These are phyloP conservation scores for Aureobasidium melanogenum DNA, from an alignment of 2,329 filamentous ascomycete genomes.

Conservation along the genomic window DNA sequence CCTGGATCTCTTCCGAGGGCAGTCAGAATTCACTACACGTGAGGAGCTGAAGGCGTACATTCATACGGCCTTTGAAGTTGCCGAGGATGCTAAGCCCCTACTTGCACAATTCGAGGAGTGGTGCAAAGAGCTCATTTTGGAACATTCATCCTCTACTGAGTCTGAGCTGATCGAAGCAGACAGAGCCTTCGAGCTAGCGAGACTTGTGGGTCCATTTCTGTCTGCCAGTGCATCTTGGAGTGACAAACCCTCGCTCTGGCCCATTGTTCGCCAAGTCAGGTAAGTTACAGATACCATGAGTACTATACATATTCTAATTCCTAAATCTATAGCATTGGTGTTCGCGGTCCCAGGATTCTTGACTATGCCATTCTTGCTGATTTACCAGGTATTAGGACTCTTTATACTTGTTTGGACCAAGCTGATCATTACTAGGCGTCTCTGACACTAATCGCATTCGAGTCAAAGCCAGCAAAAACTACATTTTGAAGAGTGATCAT, in stretches of 20 bases:
- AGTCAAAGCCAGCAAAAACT: constrained; percentile 14
- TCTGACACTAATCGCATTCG: constrained; percentile 19
- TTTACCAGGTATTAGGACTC: constrained; percentile 15
- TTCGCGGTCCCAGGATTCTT: constrained; percentile 12
- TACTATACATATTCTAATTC: too few species aligned
- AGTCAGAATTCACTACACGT: background rate
- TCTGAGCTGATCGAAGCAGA: background rate
- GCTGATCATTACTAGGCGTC: constrained; percentile 11
- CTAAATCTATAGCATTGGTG: background rate
- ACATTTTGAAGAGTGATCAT: constrained; percentile 17
- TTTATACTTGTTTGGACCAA: background rate
- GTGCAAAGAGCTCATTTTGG: background rate
- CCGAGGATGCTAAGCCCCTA: too few species aligned
- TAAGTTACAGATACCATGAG: background rate
- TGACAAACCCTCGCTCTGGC: too few species aligned
- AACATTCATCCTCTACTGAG: background rate
- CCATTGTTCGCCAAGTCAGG: too few species aligned
- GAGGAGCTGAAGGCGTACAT: background rate
- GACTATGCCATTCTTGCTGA: constrained; percentile 18
- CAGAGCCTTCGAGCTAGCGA: too few species aligned
- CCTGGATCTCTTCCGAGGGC: background rate
- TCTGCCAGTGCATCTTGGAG: too few species aligned
- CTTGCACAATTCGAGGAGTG: background rate
- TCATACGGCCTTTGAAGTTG: background rate
- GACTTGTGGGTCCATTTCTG: too few species aligned